Evolutionary conservation across 164 flowering plant genomes (phyloP).

Genomic region (Brasenia schreberi): DNA sequence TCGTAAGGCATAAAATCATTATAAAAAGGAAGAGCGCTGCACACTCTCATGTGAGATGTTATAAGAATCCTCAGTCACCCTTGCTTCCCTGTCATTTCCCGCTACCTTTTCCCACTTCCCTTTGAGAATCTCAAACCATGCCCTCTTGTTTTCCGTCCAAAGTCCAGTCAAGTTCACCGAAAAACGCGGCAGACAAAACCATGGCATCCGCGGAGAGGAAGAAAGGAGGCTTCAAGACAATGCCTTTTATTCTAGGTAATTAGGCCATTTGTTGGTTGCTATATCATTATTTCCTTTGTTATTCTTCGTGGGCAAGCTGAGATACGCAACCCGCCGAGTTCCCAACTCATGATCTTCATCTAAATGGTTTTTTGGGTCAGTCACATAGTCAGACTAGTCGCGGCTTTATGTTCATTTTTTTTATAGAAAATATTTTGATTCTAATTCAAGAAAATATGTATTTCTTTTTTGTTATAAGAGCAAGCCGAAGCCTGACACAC

Average conservation of each 20-base stretch:
- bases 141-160: neutral
- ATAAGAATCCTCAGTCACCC: neutral
- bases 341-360: neutral
- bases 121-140: neutral
- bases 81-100: neutral
- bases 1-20: neutral
- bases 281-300: neutral
- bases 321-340: neutral
- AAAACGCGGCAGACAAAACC: constrained; percentile 1
- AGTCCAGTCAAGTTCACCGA: neutral
- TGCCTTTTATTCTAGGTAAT: constrained; percentile 55
- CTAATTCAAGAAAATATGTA: neutral
- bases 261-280: constrained; percentile 4
- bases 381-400: neutral
- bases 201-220: constrained; percentile 8
- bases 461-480: neutral
- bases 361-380: neutral
- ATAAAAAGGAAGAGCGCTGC: neutral
- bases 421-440: neutral
- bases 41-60: neutral
- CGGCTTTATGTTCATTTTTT: too few relatives aligned
- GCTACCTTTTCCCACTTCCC: neutral
- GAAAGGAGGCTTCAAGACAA: constrained; percentile 49
- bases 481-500: too few relatives aligned
- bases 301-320: neutral